Evolutionary conservation across 2,329 filamentous ascomycete genomes (phyloP).

Genomic region (Sporothrix sp.): DNA sequence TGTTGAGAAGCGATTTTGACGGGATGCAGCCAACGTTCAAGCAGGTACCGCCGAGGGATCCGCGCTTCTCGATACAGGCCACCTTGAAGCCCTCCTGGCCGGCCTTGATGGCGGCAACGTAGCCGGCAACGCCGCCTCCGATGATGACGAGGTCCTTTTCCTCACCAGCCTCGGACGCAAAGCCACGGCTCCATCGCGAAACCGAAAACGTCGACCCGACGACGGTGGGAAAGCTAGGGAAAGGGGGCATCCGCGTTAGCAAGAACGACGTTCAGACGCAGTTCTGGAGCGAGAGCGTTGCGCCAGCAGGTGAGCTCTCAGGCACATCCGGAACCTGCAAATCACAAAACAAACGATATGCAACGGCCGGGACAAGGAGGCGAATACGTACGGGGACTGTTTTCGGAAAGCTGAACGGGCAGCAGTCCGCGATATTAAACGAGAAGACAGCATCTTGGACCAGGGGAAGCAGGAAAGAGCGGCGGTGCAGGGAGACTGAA

Average conservation of each 20-base stretch:
- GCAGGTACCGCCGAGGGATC: slow-evolving; percentile 88
- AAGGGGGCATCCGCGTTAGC: too few relatives aligned
- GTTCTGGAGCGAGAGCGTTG: too few relatives aligned
- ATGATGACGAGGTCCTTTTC: slow-evolving; percentile 97
- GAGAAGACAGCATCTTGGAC: slow-evolving; percentile 46
- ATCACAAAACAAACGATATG: too few relatives aligned
- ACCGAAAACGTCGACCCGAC: slow-evolving; percentile 32
- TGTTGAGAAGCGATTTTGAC: slow-evolving; percentile 98
- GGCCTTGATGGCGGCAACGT: slow-evolving; percentile 98
- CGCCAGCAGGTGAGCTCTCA: too few relatives aligned
- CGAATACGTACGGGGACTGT: slow-evolving; percentile 17
- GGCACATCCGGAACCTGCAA: too few relatives aligned
- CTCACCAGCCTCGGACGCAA: slow-evolving; percentile 54
- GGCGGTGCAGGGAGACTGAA: background rate
- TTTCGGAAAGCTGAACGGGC: slow-evolving; percentile 46
- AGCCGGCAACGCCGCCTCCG: slow-evolving; percentile 94
- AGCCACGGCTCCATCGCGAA: slow-evolving; percentile 47
- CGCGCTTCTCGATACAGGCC: slow-evolving; percentile 96
- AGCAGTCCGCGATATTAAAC: slow-evolving; percentile 49
- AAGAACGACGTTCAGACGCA: too few relatives aligned
- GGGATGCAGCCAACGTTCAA: slow-evolving; percentile 99
- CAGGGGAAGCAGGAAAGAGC: background rate
- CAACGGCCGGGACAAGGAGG: background rate
- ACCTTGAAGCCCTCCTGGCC: slow-evolving; percentile 97
- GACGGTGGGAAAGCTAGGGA: slow-evolving; percentile 39